Percentiles rank a stretch among this genome's conserved stretches.
phyloP scores from a whole-genome alignment of 345 rosid genomes.

The Eucalyptus tenuipes region DNA sequence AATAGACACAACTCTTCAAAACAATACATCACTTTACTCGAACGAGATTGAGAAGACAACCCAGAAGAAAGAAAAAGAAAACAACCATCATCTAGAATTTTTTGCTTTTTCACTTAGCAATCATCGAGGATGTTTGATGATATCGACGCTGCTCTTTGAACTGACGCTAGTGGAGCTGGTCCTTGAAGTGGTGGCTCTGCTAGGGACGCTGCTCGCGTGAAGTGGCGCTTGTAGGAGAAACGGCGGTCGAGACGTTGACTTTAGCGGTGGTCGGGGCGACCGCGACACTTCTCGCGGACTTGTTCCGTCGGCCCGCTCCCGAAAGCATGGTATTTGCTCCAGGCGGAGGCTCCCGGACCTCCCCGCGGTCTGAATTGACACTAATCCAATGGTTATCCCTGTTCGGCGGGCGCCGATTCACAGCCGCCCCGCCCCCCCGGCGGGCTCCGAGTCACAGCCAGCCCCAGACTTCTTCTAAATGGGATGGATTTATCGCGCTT shows the following conservation, averaged over 20 bases:
- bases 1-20: not conserved
- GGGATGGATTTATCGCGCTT: too few species aligned
- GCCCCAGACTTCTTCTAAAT: too few species aligned
- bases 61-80: not conserved
- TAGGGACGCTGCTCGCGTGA: not conserved
- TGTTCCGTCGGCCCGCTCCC: not conserved
- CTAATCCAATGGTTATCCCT: rapidly evolving
- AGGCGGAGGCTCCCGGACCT: not conserved
- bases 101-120: not conserved
- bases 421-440: too few species aligned
- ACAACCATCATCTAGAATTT: not conserved
- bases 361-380: not conserved
- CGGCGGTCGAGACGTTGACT: not conserved
- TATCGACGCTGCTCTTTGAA: not conserved
- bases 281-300: not conserved
- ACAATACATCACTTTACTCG: not conserved
- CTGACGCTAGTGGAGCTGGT: not conserved
- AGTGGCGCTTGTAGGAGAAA: not conserved
- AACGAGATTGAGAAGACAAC: not conserved
- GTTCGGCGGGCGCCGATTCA: rapidly evolving
- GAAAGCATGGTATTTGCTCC: not conserved
- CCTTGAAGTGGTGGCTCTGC: not conserved
- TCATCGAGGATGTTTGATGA: not conserved
- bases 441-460: too few species aligned
- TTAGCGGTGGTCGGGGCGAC: not conserved